phyloP scores from a whole-genome alignment of 306 rosid species.

The Ammopiptanthus mongolicus region DNA sequence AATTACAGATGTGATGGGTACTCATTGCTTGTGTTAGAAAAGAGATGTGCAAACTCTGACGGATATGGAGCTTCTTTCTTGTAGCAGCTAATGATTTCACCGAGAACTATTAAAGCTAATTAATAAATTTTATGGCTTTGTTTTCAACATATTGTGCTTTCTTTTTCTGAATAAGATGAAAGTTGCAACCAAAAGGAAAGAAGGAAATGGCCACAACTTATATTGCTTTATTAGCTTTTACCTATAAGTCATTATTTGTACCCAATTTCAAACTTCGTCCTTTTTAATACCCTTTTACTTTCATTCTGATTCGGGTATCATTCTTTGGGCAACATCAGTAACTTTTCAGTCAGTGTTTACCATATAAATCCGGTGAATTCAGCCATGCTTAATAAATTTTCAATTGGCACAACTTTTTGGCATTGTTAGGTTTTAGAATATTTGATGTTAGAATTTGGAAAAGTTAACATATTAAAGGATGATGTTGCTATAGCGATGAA shows the following conservation, averaged over 20 bases:
- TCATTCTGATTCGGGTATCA: slow-evolving; percentile 28
- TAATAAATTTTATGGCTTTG: not conserved
- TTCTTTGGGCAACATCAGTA: slow-evolving; percentile 25
- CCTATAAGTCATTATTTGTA: slow-evolving; percentile 35
- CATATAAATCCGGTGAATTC: slow-evolving; percentile 12
- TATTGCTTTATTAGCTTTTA: slow-evolving; percentile 38
- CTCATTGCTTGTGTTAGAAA: slow-evolving; percentile 38
- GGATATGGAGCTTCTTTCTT: slow-evolving; percentile 35
- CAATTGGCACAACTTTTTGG: not conserved
- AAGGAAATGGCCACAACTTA: slow-evolving; percentile 24
- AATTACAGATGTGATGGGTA: slow-evolving; percentile 40
- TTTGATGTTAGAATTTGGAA: slow-evolving; percentile 23
- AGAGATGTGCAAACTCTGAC: slow-evolving; percentile 31
- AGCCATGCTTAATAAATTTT: slow-evolving; percentile 31
- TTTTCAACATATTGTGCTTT: not conserved
- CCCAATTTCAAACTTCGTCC: slow-evolving; percentile 25
- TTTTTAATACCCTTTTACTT: slow-evolving; percentile 21
- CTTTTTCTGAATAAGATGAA: slow-evolving; percentile 25
- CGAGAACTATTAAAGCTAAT: slow-evolving; percentile 21
- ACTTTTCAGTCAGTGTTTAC: slow-evolving; percentile 22
- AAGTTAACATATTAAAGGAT: slow-evolving; percentile 18
- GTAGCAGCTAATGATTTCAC: slow-evolving; percentile 43
- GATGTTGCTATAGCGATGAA: slow-evolving; percentile 9
- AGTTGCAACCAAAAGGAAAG: slow-evolving; percentile 26
- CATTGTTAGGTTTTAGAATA: slow-evolving; percentile 19